phyloP scores from a whole-genome alignment of 192 early-diverging fungal genomes.

The Cetraspora pellucida region DNA sequence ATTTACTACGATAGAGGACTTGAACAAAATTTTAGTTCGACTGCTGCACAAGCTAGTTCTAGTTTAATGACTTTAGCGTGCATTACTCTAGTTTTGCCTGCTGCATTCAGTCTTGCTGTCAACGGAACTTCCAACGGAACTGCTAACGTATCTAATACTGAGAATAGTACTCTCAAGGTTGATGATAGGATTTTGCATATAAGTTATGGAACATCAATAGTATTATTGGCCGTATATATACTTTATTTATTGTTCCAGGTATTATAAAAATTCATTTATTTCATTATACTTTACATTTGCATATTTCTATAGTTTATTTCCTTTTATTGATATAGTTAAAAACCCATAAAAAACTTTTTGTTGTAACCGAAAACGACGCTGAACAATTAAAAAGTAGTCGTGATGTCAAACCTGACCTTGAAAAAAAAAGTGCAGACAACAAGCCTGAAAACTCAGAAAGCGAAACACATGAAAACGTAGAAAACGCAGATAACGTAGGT shows the following conservation, averaged over 20 bases:
- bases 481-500: too few relatives aligned
- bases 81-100: constrained; percentile 67
- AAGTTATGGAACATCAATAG: constrained; percentile 67
- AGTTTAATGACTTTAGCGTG: constrained; percentile 68
- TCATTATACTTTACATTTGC: not conserved
- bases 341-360: not conserved
- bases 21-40: constrained; percentile 67
- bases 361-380: too few relatives aligned
- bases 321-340: not conserved
- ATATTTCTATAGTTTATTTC: not conserved
- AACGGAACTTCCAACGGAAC: not conserved
- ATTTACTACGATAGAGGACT: too few relatives aligned
- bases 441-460: too few relatives aligned
- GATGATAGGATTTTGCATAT: constrained; percentile 52
- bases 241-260: constrained; percentile 66
- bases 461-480: too few relatives aligned
- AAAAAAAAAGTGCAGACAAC: too few relatives aligned
- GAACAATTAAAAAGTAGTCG: too few relatives aligned
- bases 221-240: constrained; percentile 69
- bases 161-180: constrained; percentile 35
- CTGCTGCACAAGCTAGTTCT: constrained; percentile 74
- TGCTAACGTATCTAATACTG: too few relatives aligned
- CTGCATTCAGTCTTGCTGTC: constrained; percentile 52
- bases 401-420: too few relatives aligned
- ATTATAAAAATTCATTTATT: not conserved